Conservation (phyloP, 768 basidiomycete species). For the Amanita jacksonii region DNA sequence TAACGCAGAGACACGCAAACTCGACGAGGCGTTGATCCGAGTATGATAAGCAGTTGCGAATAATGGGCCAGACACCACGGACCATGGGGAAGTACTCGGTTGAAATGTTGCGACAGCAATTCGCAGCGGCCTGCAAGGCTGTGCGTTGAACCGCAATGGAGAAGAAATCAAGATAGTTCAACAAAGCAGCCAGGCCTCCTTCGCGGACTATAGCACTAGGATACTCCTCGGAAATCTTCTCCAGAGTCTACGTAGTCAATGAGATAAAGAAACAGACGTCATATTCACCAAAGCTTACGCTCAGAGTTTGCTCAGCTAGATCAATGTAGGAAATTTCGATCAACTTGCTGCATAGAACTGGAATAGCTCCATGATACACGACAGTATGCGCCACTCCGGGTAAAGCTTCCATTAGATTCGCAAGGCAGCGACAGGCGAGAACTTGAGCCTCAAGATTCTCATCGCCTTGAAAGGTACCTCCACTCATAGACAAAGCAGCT, state of each 20-base stretch:
- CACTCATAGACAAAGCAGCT: slow-evolving; percentile 78
- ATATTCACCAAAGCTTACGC: slow-evolving; percentile 49
- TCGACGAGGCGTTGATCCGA: slow-evolving; percentile 97
- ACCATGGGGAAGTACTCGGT: slow-evolving; percentile 87
- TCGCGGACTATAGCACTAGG: slow-evolving; percentile 94
- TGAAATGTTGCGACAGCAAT: slow-evolving; percentile 91
- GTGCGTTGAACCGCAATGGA: slow-evolving; percentile 96
- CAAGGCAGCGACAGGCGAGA: slow-evolving; percentile 91
- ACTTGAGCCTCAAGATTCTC: slow-evolving; percentile 92
- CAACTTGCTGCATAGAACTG: slow-evolving; percentile 93
- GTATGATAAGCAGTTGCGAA: slow-evolving; percentile 85
- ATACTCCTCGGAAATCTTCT: slow-evolving; percentile 98
- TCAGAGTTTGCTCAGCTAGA: slow-evolving; percentile 94
- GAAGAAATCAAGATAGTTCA: slow-evolving; percentile 98
- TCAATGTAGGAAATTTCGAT: slow-evolving; percentile 98
- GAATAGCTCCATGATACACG: slow-evolving; percentile 97
- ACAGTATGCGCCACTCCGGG: slow-evolving; percentile 97
- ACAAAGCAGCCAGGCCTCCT: slow-evolving; percentile 84
- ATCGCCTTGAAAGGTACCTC: slow-evolving; percentile 60
- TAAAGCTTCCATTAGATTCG: slow-evolving; percentile 98
- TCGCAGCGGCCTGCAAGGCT: slow-evolving; percentile 91
- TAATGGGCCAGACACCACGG: slow-evolving; percentile 82
- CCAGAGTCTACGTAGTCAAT: slow-evolving; percentile 63
- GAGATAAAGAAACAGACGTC: slow-evolving; percentile 9
- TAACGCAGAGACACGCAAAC: slow-evolving; percentile 90